Evolutionary conservation across 2,329 filamentous ascomycete genomes (phyloP).

Genomic region (Neodidymelliopsis sp.): DNA sequence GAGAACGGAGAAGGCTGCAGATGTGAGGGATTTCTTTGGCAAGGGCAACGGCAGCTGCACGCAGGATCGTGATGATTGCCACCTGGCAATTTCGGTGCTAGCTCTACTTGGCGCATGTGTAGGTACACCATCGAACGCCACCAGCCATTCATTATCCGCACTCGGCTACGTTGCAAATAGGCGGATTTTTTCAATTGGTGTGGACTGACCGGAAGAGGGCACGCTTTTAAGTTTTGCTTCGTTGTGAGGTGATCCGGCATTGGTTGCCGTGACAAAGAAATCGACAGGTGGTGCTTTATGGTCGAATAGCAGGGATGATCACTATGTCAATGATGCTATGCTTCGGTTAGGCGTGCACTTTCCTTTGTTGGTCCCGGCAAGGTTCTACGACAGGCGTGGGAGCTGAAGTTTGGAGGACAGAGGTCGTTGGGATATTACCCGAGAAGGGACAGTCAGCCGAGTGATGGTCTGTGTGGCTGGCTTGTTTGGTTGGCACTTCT

Average conservation of each 20-base stretch:
- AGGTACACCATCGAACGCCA: slow-evolving; percentile 24
- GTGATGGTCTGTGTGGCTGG: slow-evolving; percentile 7
- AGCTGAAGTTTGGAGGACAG: slow-evolving; percentile 16
- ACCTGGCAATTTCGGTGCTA: slow-evolving; percentile 4
- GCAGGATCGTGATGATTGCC: slow-evolving; percentile 20
- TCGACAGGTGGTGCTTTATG: not conserved
- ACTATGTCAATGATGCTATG: slow-evolving; percentile 10
- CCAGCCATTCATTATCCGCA: slow-evolving; percentile 9
- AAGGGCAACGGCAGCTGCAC: slow-evolving; percentile 14
- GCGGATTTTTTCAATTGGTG: slow-evolving; percentile 24
- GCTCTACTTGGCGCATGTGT: slow-evolving; percentile 1
- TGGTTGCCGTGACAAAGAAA: slow-evolving; percentile 33
- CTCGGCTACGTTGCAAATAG: slow-evolving; percentile 14
- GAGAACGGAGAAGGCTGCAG: slow-evolving; percentile 21
- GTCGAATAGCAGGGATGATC: slow-evolving; percentile 1
- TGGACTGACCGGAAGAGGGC: slow-evolving; percentile 1
- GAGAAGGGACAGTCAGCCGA: slow-evolving; percentile 16
- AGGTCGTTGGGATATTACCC: slow-evolving; percentile 11
- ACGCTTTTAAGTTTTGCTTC: not conserved
- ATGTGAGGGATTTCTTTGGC: slow-evolving; percentile 22
- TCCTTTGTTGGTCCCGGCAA: slow-evolving; percentile 7
- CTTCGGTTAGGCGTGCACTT: slow-evolving; percentile 12
- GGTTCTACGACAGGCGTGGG: slow-evolving; percentile 11
- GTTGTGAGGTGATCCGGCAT: slow-evolving; percentile 21
- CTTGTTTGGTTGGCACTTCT: not conserved